These are phyloP conservation scores for Furcasterigmium furcatum DNA, from an alignment of 2,329 filamentous ascomycete species.

Conservation along the genomic window DNA sequence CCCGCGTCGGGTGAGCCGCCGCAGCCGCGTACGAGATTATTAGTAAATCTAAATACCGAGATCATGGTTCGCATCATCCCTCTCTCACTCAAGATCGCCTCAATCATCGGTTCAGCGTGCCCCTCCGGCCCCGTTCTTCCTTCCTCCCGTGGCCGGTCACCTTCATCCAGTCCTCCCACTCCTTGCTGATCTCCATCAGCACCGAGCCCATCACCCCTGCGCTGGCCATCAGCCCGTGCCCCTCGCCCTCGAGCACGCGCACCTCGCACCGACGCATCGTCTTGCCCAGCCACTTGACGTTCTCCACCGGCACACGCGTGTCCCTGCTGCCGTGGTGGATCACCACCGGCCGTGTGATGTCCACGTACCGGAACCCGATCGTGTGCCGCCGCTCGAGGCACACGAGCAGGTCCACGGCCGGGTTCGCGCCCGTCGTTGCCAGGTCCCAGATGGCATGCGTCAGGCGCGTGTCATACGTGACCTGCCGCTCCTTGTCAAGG, in stretches of 20 bases:
- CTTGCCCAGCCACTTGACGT: slow-evolving; percentile 91
- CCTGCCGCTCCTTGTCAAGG: slow-evolving; percentile 68
- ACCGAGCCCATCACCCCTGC: slow-evolving; percentile 90
- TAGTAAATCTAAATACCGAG: too few species aligned
- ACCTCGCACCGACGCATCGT: slow-evolving; percentile 94
- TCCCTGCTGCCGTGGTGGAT: slow-evolving; percentile 94
- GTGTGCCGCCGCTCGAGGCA: slow-evolving; percentile 88
- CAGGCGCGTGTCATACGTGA: slow-evolving; percentile 76
- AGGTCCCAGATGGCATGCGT: slow-evolving; percentile 94
- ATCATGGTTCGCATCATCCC: too few species aligned
- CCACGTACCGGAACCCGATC: slow-evolving; percentile 95
- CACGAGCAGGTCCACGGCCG: slow-evolving; percentile 86
- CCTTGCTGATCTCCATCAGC: slow-evolving; percentile 88
- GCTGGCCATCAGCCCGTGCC: slow-evolving; percentile 94
- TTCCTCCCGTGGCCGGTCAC: slow-evolving; percentile 40
- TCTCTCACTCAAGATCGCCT: too few species aligned
- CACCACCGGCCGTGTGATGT: slow-evolving; percentile 86
- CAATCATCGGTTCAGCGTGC: slow-evolving; percentile 3
- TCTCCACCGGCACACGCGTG: slow-evolving; percentile 88
- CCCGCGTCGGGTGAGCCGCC: too few species aligned
- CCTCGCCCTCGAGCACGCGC: slow-evolving; percentile 83
- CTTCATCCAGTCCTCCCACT: slow-evolving; percentile 87
- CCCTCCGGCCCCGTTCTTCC: slow-evolving; percentile 11
- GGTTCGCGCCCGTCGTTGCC: slow-evolving; percentile 87
- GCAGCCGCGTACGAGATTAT: too few species aligned